phyloP scores from a whole-genome alignment of 306 rosid species.

The Cicer chorassanicum region DNA sequence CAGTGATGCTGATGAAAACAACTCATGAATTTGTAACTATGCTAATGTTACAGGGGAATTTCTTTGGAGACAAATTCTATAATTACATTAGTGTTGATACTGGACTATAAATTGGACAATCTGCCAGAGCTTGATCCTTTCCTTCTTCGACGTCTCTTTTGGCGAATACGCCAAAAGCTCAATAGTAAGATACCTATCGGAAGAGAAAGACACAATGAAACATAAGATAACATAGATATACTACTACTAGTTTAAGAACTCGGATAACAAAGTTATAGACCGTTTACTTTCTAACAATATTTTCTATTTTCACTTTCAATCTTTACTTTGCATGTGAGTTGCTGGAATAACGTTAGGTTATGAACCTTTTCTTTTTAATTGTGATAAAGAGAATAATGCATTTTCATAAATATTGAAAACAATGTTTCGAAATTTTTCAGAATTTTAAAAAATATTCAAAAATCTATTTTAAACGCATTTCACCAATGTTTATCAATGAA shows the following conservation, averaged over 20 bases:
- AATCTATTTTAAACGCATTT: no score
- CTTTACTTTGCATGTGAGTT: no score
- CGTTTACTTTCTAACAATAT: no score
- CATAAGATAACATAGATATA: background rate
- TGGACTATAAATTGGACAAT: conserved; percentile 64
- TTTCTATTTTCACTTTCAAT: no score
- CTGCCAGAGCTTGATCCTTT: conserved; percentile 74
- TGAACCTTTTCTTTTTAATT: no score
- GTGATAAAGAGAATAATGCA: no score
- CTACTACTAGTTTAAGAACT: background rate
- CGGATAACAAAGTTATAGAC: conserved; percentile 12
- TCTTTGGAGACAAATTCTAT: conserved; percentile 42
- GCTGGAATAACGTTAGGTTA: no score
- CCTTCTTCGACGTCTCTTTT: conserved; percentile 77
- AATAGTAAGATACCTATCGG: conserved; percentile 65
- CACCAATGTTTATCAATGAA: no score
- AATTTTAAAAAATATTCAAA: no score
- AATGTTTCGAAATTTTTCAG: no score
- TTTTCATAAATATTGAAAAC: no score
- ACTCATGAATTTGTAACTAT: conserved; percentile 41
- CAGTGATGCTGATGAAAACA: conserved; percentile 33
- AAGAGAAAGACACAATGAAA: conserved; percentile 17
- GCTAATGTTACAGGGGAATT: conserved; percentile 50
- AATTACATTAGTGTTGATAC: conserved; percentile 40
- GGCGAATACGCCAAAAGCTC: conserved; percentile 89